Evolutionary conservation across 768 basidiomycete genomes (phyloP), one percentile per base, ranked within the genome.

Genomic region (Cyclocybe cylindracea): DNA sequence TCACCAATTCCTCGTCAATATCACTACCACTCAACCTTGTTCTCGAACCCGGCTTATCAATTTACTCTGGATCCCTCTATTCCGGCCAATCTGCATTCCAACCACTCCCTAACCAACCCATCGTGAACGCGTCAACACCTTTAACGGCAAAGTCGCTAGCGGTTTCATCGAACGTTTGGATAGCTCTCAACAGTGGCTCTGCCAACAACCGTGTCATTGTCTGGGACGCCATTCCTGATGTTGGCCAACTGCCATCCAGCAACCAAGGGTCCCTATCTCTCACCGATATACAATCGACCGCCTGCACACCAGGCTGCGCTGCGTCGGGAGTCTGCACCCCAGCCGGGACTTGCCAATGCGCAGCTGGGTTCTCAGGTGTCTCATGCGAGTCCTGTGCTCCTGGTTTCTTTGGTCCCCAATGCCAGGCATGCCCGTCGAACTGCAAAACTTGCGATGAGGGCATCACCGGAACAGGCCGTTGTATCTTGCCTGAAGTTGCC

Each of bases 141-240:
- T 62, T 91, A 7, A 68, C 71, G 6, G 81, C 79, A 2, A 76
- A 76, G 10, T 87, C 92, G 0, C 56, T 94, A 18, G 78, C 82
- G 2, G 69, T 93, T 11, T 78, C 89, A 0, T 74, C 80, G 14
- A 83, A 84, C 52, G 75, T 86, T 0, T 91, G 87, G 86, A 82
- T 79, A 5, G 84, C 84, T 4, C 67, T 93, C 9, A 76, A 75
- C 5, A 68, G 82, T 0, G 79, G 80, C 7, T 72, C 78, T 10
- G 24, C 24, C 24, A 82, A 77, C 51, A 74, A 75, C 44, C 86
- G 87, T 18, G 64, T 89, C n/a, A 75, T 94, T 33, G 65, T 94
- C 29, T 95, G 91, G 89, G 84, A 90, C 56, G 82, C 87, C 9
- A 70, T 94, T 40, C 84, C 91, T 2, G 89, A 94, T 60, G 64